Percentiles rank a stretch among this genome's conserved stretches.
These are phyloP conservation scores for Venustampulla echinocandica DNA, from an alignment of 495 filamentous ascomycete genomes.

Conservation along the genomic window DNA sequence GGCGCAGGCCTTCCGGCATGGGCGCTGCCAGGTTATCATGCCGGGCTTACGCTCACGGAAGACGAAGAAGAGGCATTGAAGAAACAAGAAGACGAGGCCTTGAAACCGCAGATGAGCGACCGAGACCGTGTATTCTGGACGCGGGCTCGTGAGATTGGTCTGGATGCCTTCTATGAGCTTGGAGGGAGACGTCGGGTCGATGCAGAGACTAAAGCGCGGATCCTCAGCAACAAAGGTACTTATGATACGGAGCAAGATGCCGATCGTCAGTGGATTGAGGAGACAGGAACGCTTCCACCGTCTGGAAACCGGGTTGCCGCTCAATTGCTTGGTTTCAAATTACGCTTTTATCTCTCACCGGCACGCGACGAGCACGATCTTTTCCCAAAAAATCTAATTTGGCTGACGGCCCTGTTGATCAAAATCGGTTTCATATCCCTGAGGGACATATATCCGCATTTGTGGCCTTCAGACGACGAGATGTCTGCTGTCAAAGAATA, in stretches of 20 bases:
- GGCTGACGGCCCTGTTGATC: slow-evolving; percentile 82
- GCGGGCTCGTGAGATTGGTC: slow-evolving; percentile 61
- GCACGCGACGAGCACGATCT: slow-evolving; percentile 58
- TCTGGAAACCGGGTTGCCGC: slow-evolving; percentile 84
- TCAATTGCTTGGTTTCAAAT: slow-evolving; percentile 93
- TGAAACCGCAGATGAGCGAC: slow-evolving; percentile 39
- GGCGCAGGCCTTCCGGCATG: slow-evolving; percentile 59
- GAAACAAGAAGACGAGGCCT: slow-evolving; percentile 55
- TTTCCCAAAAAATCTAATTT: slow-evolving; percentile 84
- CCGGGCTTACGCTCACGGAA: too few species aligned
- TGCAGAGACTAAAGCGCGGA: slow-evolving; percentile 33
- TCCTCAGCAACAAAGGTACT: slow-evolving; percentile 35
- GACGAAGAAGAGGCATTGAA: slow-evolving; percentile 43
- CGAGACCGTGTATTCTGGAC: slow-evolving; percentile 78
- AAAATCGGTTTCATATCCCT: slow-evolving; percentile 98
- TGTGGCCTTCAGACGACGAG: slow-evolving; percentile 73
- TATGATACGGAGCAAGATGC: slow-evolving; percentile 33
- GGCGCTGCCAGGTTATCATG: slow-evolving; percentile 68
- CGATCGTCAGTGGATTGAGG: slow-evolving; percentile 62
- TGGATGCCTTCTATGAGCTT: slow-evolving; percentile 82
- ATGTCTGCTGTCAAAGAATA: slow-evolving; percentile 64
- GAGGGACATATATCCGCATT: slow-evolving; percentile 82
- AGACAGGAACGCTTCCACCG: slow-evolving; percentile 72
- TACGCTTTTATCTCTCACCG: slow-evolving; percentile 79
- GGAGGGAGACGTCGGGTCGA: slow-evolving; percentile 50